Base-by-base conservation (phyloP, 2,329 filamentous ascomycete species). In the Scytalidium lignicola region DNA sequence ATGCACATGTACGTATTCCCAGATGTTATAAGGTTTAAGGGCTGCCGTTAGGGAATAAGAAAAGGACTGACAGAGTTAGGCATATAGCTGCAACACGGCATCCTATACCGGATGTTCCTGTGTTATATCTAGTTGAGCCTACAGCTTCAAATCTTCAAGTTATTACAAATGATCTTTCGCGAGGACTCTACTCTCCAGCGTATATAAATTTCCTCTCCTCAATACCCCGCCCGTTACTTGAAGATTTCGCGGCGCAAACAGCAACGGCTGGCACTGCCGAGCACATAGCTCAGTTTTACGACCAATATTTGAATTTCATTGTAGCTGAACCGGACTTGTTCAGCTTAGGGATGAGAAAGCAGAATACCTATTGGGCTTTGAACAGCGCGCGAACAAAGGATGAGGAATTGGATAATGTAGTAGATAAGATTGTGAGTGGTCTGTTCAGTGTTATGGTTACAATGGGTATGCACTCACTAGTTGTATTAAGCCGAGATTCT, bases 371-470 rank as follows among this genome's bases (percentile, higher is more conserved):
- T 67, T 95, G 89, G 83, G 90, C 88, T n/a, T 75, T 99, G 63
- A 97, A 97, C 71, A 97, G 91, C 67, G 88, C 87, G 15, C 85
- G 88, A 64, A 95, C 90, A 2, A 88, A 86, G 56, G 93, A 97
- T 60, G 88, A 93, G 51, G 88, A 93, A 63, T 78, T 99, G 48
- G 93, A 97, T 62, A 75, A 79, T 46, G 83, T 93, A 32, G 81
- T 99, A 26, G 92, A 99, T 67, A 84, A 85, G 58, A 92, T 97
- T 55, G 93, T 99, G 45, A 95, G 88, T 61, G 93, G 93, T 0
- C 74, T 99, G n/a, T 99, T 97, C 70, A 96, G 91, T 55, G 93
- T 99, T 44, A 86, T 93, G 51, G 93, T 95, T n/a, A 99, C 93
- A 4, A 96, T 96, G 90, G 92, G 90, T 86, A 75, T 51, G 75